Evolutionary conservation across 805 yeast species (phyloP), one percentile per base, ranked within the genome.

Genomic region (Candida golubevii): DNA sequence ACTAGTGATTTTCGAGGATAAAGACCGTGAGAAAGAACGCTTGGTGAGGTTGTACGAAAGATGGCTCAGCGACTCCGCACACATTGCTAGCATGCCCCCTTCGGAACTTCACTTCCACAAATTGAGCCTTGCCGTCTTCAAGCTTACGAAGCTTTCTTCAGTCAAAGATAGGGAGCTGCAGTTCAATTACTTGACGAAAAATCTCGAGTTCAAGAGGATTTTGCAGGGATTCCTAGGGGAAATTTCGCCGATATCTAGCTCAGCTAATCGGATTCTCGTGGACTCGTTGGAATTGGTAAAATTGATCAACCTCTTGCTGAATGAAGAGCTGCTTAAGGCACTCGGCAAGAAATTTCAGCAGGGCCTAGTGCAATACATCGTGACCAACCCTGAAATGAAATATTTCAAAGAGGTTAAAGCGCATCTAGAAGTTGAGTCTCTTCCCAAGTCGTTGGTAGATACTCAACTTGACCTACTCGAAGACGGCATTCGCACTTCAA

Each of bases 1-100:
- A 48, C 53, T 75, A 9, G 54, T 77, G 4, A 46, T 77, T 11
- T 65, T 63, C 41, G 65, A 58, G 35, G 64, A 59, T 8, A 55
- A 62, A 3, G 58, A 63, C 8, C 56, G 54, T 30, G 53, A 56
- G 33, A 51, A 56, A 45, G 55, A 57, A 36, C 59, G 53, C 7
- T 58, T 56, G 14, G 43, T 66, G 31, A 56, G 57, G 42, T 18
- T 47, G 4, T 57, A 56, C 44, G 66, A 66, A 41, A 64, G 59
- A 46, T 44, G 61, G 26, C 26, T 63, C 26, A 49, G 59, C 12
- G 54, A 46, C 23, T 26, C 47, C 13, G 38, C 13, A 11, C 38
- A 39, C 26, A 38, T 39, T 7, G 26, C 28, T 7, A 47, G 55
- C 12, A 46, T 60, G 34, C 38, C 50, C n/a, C 44, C 44, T 3